Evolutionary conservation across 371 early-diverging fungal genomes (phyloP), one percentile per base, ranked within the genome.

Genomic region (Apophysomyces elegans): DNA sequence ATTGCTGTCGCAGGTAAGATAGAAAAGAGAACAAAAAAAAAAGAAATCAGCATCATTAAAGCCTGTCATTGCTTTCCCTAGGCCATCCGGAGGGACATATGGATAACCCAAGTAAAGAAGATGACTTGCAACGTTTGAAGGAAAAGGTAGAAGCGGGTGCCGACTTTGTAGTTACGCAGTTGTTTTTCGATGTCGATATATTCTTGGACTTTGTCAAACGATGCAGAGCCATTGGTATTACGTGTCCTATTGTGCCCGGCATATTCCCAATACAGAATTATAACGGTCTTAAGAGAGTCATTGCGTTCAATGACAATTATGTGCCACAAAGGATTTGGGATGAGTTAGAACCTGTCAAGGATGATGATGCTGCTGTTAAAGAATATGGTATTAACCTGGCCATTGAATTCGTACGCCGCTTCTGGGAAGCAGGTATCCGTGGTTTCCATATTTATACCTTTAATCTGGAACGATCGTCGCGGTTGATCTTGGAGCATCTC

Each of bases 231-330:
- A 81, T 86, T 46, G 96, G 95, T 37, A 91, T 96, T 74, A 87
- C 74, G 14, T 86, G 89, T 58, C 98, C 98, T 43, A 96, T 97
- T 56, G 81, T 97, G 44, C 96, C 98, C 2, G 98, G 98, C 43
- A 88, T 97, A 64, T 95, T 97, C 91, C 96, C 96, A 56, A 96
- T 97, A 65, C 96, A 96, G 79, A 92, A 86, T 66, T 95, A 94
- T 69, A 85, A 81, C 58, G 93, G 95, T 41, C 89, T 96, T 77
- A 86, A 86, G 74, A 84, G 93, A 62, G 93, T 95, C 81, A 91
- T 93, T 50, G 85, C 91, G 13, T 90, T 94, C 75, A 91, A 91
- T 74, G 90, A 93, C 76, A 95, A 95, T 71, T 71, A 66, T 64
- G 95, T 97, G 7, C 98, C 98, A 44, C 83, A 90, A 67, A 77